These are phyloP conservation scores for Elaeagnus macrophylla DNA, from an alignment of 306 rosid genomes.

Conservation along the genomic window DNA sequence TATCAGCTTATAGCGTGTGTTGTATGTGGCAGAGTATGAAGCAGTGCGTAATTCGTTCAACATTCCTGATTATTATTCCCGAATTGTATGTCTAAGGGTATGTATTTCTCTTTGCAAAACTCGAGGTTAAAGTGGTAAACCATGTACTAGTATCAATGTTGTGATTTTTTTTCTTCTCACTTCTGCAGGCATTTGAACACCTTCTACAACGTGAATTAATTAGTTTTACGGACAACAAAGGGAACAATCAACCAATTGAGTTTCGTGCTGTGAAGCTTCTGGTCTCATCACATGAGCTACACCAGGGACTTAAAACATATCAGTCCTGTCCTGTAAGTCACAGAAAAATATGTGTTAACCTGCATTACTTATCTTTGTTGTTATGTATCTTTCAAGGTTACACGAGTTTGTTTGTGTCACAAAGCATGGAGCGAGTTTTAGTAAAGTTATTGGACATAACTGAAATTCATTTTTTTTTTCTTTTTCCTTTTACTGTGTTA, in stretches of 20 bases:
- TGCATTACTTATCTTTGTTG: constrained; percentile 1
- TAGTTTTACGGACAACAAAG: constrained; percentile 67
- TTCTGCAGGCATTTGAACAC: constrained; percentile 82
- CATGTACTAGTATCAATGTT: too few species aligned
- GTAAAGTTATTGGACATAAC: not conserved
- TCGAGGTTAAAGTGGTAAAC: too few species aligned
- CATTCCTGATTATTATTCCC: constrained; percentile 55
- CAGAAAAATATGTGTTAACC: not conserved
- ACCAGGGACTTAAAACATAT: constrained; percentile 56
- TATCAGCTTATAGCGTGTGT: constrained; percentile 17
- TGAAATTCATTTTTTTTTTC: too few species aligned
- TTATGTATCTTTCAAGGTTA: not conserved
- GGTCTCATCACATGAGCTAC: constrained; percentile 49
- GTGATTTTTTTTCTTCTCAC: constrained; percentile 10
- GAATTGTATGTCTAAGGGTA: constrained; percentile 74
- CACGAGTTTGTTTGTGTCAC: not conserved
- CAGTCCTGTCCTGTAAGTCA: constrained; percentile 72
- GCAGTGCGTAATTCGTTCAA: constrained; percentile 49
- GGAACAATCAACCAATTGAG: constrained; percentile 51
- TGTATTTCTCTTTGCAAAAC: constrained; percentile 11
- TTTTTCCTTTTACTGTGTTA: too few species aligned
- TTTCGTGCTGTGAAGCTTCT: constrained; percentile 72
- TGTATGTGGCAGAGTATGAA: constrained; percentile 64
- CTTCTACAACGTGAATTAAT: constrained; percentile 64
- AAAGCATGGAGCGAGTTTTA: not conserved